phyloP scores from a whole-genome alignment of 2,329 filamentous ascomycete genomes.

The Penicillium sp. region DNA sequence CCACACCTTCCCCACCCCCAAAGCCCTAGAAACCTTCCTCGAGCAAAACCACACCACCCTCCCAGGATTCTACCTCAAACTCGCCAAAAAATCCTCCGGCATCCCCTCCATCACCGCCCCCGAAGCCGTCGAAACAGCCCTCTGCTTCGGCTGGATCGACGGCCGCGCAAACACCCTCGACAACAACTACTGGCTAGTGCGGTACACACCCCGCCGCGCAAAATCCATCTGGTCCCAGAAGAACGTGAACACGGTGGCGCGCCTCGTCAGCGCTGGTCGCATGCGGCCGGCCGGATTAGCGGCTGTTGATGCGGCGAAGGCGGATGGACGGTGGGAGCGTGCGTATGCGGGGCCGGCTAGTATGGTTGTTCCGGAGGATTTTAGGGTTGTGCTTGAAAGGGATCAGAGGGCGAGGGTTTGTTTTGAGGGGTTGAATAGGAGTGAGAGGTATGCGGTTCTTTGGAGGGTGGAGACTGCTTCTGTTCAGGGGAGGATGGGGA shows the following conservation, averaged over 20 bases:
- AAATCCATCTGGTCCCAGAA: slow-evolving; percentile 65
- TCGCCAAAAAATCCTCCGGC: slow-evolving; percentile 56
- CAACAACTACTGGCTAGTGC: slow-evolving; percentile 58
- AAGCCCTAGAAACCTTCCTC: slow-evolving; percentile 51
- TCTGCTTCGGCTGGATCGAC: slow-evolving; percentile 70
- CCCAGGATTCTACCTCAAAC: slow-evolving; percentile 55
- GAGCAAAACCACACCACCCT: slow-evolving; percentile 42
- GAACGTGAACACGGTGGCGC: slow-evolving; percentile 61
- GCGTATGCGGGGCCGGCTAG: slow-evolving; percentile 61
- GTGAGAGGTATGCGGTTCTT: slow-evolving; percentile 56
- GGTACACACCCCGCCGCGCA: slow-evolving; percentile 63
- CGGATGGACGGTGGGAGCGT: slow-evolving; percentile 63
- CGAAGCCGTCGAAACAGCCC: slow-evolving; percentile 62
- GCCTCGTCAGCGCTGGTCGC: slow-evolving; percentile 53
- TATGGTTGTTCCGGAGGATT: slow-evolving; percentile 57
- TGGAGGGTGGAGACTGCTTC: slow-evolving; percentile 50
- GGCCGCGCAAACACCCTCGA: slow-evolving; percentile 58
- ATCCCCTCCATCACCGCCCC: slow-evolving; percentile 53
- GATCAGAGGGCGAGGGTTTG: slow-evolving; percentile 41
- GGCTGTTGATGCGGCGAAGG: slow-evolving; percentile 62
- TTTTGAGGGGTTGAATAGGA: slow-evolving; percentile 47
- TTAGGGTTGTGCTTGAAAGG: slow-evolving; percentile 51
- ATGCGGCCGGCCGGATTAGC: slow-evolving; percentile 58
- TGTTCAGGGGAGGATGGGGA: slow-evolving; percentile 38
- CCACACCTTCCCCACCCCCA: slow-evolving; percentile 34